A percentile compares a stretch with the other conserved stretches of the same genome.
phyloP scores from a whole-genome alignment of 495 filamentous ascomycete genomes.

The Penicillium argentinense region DNA sequence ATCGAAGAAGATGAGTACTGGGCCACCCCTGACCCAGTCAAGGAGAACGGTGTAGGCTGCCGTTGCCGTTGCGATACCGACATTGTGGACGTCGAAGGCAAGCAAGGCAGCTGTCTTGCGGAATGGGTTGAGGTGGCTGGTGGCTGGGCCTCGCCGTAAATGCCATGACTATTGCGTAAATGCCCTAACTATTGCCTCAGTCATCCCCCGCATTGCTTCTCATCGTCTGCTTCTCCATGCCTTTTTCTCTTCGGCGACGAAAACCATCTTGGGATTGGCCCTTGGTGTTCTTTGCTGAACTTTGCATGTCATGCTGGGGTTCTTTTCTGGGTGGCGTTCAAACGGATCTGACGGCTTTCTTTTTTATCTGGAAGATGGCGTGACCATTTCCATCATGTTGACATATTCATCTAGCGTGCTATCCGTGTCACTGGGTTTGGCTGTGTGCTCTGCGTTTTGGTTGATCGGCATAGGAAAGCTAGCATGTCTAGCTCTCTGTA shows the following conservation, averaged over 20 bases:
- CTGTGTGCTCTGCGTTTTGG: conserved; percentile 19
- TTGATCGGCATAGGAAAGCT: conserved; percentile 9
- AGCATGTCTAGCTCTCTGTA: not conserved
- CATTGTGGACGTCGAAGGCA: conserved; percentile 95
- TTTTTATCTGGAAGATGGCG: conserved; percentile 36
- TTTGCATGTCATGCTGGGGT: conserved; percentile 39
- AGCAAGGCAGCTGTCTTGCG: conserved; percentile 88
- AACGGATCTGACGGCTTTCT: conserved; percentile 47
- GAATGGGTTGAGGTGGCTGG: conserved; percentile 99
- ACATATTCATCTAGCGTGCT: conserved; percentile 47
- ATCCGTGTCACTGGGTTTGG: conserved; percentile 34
- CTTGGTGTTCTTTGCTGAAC: conserved; percentile 37
- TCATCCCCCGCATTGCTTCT: conserved; percentile 37
- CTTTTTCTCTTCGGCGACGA: conserved; percentile 36
- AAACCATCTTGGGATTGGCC: conserved; percentile 36
- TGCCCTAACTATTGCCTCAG: conserved; percentile 12
- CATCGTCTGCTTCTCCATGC: conserved; percentile 27
- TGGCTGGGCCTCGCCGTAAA: conserved; percentile 78
- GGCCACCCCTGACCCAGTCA: conserved; percentile 79
- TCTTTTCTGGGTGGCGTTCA: conserved; percentile 44
- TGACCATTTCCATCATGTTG: conserved; percentile 41
- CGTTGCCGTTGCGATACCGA: conserved; percentile 98
- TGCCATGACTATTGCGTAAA: too few species aligned
- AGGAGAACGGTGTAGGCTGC: conserved; percentile 97
- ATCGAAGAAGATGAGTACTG: conserved; percentile 97